A percentile compares a stretch with the other conserved stretches of the same genome.
phyloP scores from a whole-genome alignment of 163 green algal species.

The Coccomyxa subellipsoidea region DNA sequence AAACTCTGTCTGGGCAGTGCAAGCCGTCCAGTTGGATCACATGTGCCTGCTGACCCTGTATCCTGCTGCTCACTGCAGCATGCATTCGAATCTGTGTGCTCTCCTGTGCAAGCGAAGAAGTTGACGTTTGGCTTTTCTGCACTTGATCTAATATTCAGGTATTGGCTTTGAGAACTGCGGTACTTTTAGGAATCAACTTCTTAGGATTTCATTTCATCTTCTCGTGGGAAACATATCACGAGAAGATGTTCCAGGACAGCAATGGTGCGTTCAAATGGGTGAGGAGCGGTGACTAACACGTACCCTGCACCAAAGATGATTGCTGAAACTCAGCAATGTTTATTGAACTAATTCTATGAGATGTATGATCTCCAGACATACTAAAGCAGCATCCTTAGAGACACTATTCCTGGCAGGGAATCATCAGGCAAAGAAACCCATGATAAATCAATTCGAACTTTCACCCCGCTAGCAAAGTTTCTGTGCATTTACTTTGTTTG shows the following conservation, averaged over 20 bases:
- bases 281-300: not conserved
- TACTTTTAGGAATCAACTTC: too few species aligned
- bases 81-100: not conserved
- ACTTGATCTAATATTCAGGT: too few species aligned
- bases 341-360: not conserved
- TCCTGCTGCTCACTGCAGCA: not conserved
- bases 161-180: too few species aligned
- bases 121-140: too few species aligned
- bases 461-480: too few species aligned
- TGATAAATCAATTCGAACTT: too few species aligned
- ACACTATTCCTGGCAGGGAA: not conserved
- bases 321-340: not conserved
- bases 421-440: too few species aligned
- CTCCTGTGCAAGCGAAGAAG: not conserved
- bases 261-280: too few species aligned
- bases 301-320: not conserved
- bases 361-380: not conserved
- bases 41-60: not conserved
- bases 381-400: not conserved
- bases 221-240: too few species aligned
- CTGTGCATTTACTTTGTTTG: too few species aligned
- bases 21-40: not conserved
- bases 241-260: too few species aligned
- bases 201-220: too few species aligned
- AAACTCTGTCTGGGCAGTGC: not conserved